These are phyloP conservation scores for Cystobasidium pallidum DNA, from an alignment of 1,284 basidiomycete genomes.

Conservation along the genomic window DNA sequence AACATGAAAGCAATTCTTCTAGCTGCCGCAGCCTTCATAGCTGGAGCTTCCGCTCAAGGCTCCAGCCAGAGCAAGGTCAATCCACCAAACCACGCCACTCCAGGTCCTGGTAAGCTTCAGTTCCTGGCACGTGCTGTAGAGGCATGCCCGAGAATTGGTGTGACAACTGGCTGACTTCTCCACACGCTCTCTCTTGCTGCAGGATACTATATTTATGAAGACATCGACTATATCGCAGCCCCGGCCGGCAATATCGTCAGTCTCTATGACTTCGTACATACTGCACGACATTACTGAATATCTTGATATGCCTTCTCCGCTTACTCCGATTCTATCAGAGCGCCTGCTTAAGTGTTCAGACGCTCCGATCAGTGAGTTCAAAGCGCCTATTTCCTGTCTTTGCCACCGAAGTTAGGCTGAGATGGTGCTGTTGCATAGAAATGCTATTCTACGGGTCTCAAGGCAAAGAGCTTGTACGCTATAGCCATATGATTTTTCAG, in stretches of 20 bases:
- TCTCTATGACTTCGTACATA: not conserved
- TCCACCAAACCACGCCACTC: conserved; percentile 30
- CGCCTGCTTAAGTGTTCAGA: conserved; percentile 20
- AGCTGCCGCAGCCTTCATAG: conserved; percentile 11
- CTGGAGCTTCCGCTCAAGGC: conserved; percentile 17
- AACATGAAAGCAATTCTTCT: conserved; percentile 15
- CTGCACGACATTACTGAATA: not conserved
- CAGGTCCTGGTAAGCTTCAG: conserved; percentile 18
- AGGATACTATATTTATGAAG: conserved; percentile 39
- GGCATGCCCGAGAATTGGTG: not conserved
- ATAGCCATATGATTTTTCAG: too few species aligned
- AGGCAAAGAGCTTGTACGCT: conserved; percentile 30
- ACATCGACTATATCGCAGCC: conserved; percentile 35
- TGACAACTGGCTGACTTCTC: not conserved
- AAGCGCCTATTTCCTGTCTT: not conserved
- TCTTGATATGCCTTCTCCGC: too few species aligned
- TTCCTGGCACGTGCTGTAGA: not conserved
- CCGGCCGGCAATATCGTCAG: conserved; percentile 16
- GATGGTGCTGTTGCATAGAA: conserved; percentile 4
- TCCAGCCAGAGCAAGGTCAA: conserved; percentile 28
- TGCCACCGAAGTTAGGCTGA: not conserved
- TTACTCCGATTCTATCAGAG: not conserved
- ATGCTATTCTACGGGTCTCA: conserved; percentile 28
- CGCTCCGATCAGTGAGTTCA: conserved; percentile 21
- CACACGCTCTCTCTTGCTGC: not conserved